Evolutionary conservation across 306 rosid genomes (phyloP).

Genomic region (Trichosanthes cucumerina): DNA sequence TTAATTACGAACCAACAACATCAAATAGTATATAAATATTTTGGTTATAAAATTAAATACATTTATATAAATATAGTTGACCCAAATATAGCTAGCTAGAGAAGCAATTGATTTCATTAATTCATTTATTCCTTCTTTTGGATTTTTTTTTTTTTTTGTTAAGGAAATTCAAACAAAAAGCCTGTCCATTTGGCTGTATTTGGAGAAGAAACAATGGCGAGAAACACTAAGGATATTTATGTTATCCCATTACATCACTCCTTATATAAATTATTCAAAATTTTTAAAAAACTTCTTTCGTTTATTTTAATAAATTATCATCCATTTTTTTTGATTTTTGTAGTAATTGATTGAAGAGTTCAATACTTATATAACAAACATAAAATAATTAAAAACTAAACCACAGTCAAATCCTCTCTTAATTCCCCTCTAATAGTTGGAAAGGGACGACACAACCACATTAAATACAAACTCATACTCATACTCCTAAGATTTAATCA

Average conservation of each 20-base stretch:
- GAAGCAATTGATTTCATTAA: background rate
- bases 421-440: background rate
- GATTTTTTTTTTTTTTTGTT: background rate
- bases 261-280: background rate
- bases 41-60: background rate
- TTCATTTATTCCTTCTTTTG: background rate
- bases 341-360: background rate
- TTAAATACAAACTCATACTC: background rate
- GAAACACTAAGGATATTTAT: slow-evolving; percentile 6
- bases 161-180: slow-evolving; percentile 2
- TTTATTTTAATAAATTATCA: no score
- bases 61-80: background rate
- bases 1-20: background rate
- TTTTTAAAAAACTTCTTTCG: no score
- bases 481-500: background rate
- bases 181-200: background rate
- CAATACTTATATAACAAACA: background rate
- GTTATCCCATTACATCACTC: background rate
- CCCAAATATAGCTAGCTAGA: background rate
- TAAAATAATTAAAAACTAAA: background rate
- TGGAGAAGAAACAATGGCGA: slow-evolving; percentile 10
- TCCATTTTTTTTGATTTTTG: no score
- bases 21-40: background rate
- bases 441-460: background rate
- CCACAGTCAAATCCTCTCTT: background rate